Percentiles rank a stretch among this genome's conserved stretches.
Conservation (phyloP, 768 basidiomycete species). For the Termitomyces sp. region DNA sequence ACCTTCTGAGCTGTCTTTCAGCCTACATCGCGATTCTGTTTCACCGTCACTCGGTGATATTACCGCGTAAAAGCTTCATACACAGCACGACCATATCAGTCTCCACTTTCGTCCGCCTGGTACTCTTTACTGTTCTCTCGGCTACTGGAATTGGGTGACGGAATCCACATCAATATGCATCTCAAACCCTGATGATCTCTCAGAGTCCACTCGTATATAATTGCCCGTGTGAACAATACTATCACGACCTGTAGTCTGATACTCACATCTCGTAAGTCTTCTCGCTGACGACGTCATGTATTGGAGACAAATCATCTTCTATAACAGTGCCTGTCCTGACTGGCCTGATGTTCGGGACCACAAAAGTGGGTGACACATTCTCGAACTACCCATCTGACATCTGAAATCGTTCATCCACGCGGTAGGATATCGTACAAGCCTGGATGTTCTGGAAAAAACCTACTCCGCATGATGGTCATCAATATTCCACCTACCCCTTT, state of each 20-base stretch:
- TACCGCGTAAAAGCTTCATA: not conserved
- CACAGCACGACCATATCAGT: not conserved
- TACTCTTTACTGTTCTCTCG: constrained; percentile 3
- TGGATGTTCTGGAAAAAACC: not conserved
- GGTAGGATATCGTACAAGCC: not conserved
- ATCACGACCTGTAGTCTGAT: constrained; percentile 2
- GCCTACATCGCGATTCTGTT: not conserved
- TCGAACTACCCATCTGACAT: too few species aligned
- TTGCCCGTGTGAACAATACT: constrained; percentile 1
- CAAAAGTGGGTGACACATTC: not conserved
- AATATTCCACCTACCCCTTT: not conserved
- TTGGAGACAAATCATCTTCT: not conserved
- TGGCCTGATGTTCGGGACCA: not conserved
- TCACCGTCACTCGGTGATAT: not conserved
- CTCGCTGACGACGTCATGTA: too few species aligned
- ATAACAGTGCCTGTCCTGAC: not conserved
- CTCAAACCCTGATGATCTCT: not conserved
- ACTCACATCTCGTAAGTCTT: not conserved
- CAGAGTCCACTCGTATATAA: constrained; percentile 2
- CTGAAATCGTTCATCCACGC: not conserved
- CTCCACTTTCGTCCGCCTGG: not conserved
- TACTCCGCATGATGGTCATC: not conserved
- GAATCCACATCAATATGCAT: not conserved
- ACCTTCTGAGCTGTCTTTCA: not conserved
- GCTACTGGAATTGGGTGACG: constrained; percentile 1